Base-by-base conservation (phyloP, 2,329 filamentous ascomycete genomes). In the Penicillium sp. region DNA sequence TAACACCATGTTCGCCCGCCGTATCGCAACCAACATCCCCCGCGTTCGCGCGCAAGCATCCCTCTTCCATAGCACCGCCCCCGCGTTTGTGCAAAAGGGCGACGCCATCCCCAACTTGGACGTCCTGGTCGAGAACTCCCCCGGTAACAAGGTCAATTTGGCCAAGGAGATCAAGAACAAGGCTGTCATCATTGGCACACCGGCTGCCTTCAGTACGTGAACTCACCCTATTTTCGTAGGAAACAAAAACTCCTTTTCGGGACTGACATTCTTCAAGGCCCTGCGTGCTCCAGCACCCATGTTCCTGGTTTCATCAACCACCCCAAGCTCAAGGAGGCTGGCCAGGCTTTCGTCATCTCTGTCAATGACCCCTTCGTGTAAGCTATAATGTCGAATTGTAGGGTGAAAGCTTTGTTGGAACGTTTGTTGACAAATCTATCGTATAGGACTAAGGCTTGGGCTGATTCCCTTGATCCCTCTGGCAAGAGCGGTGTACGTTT, bases 281-380 rank as follows among this genome's bases (percentile, higher is more conserved):
- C 86, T 37, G 77, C 81, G 11, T 89, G 86, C 77, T 86, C 84
- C 17, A 81, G 83, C 62, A 80, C 78, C 46, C 93, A 97, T 72
- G 81, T 97, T 43, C 93, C 93, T 0, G 89, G 89, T 53, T 97
- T 91, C 77, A 88, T 97, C 74, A 86, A 85, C 69, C 88, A 90
- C 71, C 82, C 87, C 53, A 85, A 87, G 72, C 82, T 95, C 65
- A 89, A 89, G 77, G 81, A 87, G 58, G 90, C 89, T 30, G 92
- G 91, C 46, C 82, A 88, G 68, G 89, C 96, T 43, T 96, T 95
- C 69, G 90, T 97, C 38, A 86, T 97, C 54, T 87, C 89, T 16
- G 92, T 97, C 71, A 97, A 97, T 72, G 93, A 97, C 73, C 85
- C 91, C 19, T 97, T 97, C 73, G 92, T 96, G 89, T 95, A 80